phyloP scores from a whole-genome alignment of 305 asterid species.

The Fraxinus xanthoxyloides region DNA sequence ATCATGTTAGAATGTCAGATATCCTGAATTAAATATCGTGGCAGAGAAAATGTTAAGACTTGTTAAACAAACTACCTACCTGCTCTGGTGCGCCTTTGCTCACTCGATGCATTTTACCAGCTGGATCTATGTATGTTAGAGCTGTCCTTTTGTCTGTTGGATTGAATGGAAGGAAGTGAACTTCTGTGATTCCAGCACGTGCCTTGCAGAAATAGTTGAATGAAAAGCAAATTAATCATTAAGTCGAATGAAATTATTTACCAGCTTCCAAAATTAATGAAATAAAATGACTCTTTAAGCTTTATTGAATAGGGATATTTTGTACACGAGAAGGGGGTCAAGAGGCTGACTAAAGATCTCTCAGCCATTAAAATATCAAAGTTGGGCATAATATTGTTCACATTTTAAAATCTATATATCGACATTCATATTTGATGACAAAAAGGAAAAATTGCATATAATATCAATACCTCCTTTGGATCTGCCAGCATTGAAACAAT shows the following conservation, averaged over 20 bases:
- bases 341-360: not conserved
- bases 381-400: not conserved
- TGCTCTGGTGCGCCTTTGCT: conserved; percentile 64
- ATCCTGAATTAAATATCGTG: not conserved
- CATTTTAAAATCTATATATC: not conserved
- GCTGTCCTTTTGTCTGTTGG: conserved; percentile 57
- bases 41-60: not conserved
- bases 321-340: not conserved
- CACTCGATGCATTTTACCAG: conserved; percentile 50
- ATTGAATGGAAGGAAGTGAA: conserved; percentile 57
- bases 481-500: conserved; percentile 41
- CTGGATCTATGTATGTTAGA: conserved; percentile 42
- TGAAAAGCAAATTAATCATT: not conserved
- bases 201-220: conserved; percentile 28
- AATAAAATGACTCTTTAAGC: not conserved
- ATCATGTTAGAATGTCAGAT: conserved; percentile 12
- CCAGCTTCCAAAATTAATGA: not conserved
- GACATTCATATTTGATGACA: not conserved
- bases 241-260: not conserved
- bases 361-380: not conserved
- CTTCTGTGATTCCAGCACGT: conserved; percentile 44
- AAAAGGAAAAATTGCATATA: not conserved
- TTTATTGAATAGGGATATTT: not conserved
- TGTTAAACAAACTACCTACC: conserved; percentile 35
- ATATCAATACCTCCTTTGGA: conserved; percentile 33